These are phyloP conservation scores for Mycocentrospora acerina DNA, from an alignment of 2,329 filamentous ascomycete genomes.

Conservation along the genomic window DNA sequence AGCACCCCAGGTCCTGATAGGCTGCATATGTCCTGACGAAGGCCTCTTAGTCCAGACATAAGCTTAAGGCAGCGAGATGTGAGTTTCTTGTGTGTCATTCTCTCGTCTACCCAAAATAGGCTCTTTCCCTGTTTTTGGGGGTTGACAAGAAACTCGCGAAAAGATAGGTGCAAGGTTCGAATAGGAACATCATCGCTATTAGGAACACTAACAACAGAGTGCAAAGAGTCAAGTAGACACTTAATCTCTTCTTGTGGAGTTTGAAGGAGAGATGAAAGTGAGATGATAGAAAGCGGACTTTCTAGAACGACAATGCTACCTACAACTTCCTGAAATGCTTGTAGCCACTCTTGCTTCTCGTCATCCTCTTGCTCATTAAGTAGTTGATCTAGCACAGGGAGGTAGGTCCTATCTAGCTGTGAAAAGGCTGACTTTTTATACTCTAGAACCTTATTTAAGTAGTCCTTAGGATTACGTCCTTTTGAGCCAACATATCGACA, in stretches of 20 bases:
- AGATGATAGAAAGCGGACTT: constrained; percentile 17
- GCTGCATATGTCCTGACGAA: constrained; percentile 43
- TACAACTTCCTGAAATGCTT: constrained; percentile 13
- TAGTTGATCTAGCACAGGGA: constrained; percentile 22
- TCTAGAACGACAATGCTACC: constrained; percentile 21
- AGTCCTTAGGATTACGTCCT: constrained; percentile 10
- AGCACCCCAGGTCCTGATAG: constrained; percentile 3
- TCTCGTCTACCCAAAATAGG: constrained; percentile 41
- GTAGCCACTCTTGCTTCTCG: constrained; percentile 15
- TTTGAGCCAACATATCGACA: constrained; percentile 23
- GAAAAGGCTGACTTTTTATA: constrained; percentile 17
- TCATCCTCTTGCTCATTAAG: constrained; percentile 33
- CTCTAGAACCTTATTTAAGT: constrained; percentile 14
- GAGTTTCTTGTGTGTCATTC: constrained; percentile 30
- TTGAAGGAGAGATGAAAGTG: constrained; percentile 16
- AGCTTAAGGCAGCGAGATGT: constrained; percentile 41
- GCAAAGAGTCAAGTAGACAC: constrained; percentile 28
- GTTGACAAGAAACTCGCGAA: constrained; percentile 31
- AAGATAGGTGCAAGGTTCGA: constrained; percentile 32
- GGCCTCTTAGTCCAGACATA: constrained; percentile 24
- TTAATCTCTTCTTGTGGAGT: constrained; percentile 16
- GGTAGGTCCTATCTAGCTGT: constrained; percentile 20
- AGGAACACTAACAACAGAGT: constrained; percentile 26
- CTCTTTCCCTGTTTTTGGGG: constrained; percentile 19
- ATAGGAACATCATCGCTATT: constrained; percentile 30